Percentiles rank a stretch among this genome's conserved stretches.
Conservation (phyloP, 192 early-diverging fungal genomes). For the Podila horticola region DNA sequence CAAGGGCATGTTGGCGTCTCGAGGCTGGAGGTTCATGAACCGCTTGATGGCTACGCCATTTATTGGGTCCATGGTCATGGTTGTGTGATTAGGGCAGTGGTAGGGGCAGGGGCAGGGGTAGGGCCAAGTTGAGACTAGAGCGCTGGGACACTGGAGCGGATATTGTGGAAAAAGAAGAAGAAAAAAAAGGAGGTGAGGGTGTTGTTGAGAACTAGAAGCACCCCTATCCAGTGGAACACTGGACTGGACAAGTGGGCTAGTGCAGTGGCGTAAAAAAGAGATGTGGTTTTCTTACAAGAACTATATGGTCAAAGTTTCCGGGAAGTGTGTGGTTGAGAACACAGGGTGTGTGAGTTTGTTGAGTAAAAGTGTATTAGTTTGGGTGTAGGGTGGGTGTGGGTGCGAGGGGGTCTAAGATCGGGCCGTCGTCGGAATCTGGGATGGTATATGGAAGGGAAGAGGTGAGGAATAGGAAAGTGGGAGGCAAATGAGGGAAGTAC, state of each 20-base stretch:
- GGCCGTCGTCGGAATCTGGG: too few species aligned
- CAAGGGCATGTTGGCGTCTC: conserved; percentile 16
- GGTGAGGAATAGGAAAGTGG: not conserved
- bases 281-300: not conserved
- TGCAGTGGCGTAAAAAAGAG: not conserved
- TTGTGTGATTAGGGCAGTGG: not conserved
- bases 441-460: not conserved
- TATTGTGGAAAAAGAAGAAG: too few species aligned
- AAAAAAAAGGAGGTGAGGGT: too few species aligned
- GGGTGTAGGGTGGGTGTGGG: not conserved
- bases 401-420: too few species aligned
- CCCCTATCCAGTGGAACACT: too few species aligned
- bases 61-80: not conserved
- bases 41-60: not conserved
- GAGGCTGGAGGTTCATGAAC: conserved; percentile 31
- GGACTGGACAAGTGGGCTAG: too few species aligned
- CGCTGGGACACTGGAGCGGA: too few species aligned
- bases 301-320: not conserved
- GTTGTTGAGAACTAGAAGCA: too few species aligned
- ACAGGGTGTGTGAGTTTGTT: not conserved
- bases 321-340: not conserved
- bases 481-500: not conserved
- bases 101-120: too few species aligned
- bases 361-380: not conserved
- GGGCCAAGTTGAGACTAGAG: too few species aligned